These are phyloP conservation scores for Magnolia kwangsiensis DNA, from an alignment of 164 flowering plant genomes.

Conservation along the genomic window DNA sequence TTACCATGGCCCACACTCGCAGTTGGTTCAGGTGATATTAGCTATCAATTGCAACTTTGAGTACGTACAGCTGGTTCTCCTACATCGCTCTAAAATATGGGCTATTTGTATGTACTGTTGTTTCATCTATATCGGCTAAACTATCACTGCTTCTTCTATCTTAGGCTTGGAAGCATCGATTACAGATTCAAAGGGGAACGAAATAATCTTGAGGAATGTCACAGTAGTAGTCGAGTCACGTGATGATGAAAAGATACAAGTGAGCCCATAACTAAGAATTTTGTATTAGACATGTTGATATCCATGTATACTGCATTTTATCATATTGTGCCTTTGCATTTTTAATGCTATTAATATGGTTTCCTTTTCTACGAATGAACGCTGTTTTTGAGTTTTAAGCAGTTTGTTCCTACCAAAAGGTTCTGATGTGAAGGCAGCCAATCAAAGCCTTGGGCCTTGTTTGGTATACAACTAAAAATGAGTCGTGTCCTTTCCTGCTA, in stretches of 20 bases:
- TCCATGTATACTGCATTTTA: background rate
- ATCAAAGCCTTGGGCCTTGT: too few species aligned
- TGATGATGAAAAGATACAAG: slow-evolving; percentile 51
- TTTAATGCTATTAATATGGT: too few species aligned
- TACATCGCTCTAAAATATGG: background rate
- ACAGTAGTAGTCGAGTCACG: slow-evolving; percentile 52
- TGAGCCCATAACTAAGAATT: slow-evolving; percentile 23
- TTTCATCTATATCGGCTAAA: background rate
- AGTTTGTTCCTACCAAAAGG: too few species aligned
- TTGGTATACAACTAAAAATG: too few species aligned
- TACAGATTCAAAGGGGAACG: slow-evolving; percentile 32
- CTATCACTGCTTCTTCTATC: background rate
- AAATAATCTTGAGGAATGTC: slow-evolving; percentile 33
- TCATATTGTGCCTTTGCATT: background rate
- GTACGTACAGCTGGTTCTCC: slow-evolving; percentile 2
- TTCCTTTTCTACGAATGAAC: too few species aligned
- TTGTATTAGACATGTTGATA: background rate
- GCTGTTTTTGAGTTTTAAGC: too few species aligned
- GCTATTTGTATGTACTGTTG: background rate
- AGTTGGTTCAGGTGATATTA: slow-evolving; percentile 45
- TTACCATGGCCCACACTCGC: slow-evolving; percentile 32
- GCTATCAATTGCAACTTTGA: background rate
- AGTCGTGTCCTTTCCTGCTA: too few species aligned
- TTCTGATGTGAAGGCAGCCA: too few species aligned
- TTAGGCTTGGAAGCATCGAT: slow-evolving; percentile 61